These are phyloP conservation scores for Odontarrhena argentea DNA, from an alignment of 345 rosid genomes.

Conservation along the genomic window DNA sequence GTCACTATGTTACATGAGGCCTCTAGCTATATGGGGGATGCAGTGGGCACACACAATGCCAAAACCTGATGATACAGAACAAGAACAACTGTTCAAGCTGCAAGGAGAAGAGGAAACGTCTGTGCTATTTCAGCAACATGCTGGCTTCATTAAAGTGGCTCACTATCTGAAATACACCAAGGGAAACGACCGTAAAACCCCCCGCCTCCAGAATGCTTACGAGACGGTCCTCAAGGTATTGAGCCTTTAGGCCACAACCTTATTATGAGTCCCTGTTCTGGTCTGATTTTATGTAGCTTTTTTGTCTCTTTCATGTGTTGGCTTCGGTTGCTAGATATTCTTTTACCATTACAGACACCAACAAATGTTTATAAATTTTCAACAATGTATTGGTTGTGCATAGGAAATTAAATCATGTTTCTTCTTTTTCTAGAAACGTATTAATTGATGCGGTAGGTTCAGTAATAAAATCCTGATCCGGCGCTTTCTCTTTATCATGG, in stretches of 20 bases:
- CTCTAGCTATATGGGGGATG: conserved; percentile 82
- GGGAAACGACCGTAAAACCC: conserved; percentile 41
- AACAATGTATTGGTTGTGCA: not conserved
- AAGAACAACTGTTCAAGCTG: conserved; percentile 33
- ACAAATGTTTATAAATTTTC: conserved; percentile 23
- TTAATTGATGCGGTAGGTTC: too few species aligned
- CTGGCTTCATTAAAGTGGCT: conserved; percentile 67
- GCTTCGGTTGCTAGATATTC: not conserved
- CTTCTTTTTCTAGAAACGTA: too few species aligned
- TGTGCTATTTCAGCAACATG: conserved; percentile 48
- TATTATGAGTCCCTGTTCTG: not conserved
- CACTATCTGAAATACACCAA: conserved; percentile 51
- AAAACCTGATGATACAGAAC: conserved; percentile 32
- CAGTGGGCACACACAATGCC: conserved; percentile 75
- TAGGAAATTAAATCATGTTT: not conserved
- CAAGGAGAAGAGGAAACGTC: conserved; percentile 39
- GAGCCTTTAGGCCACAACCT: conserved; percentile 28
- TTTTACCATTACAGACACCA: not conserved
- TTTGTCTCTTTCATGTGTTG: not conserved
- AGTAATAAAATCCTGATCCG: too few species aligned
- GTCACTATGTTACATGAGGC: conserved; percentile 76
- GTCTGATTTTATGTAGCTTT: not conserved
- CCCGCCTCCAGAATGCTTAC: conserved; percentile 50
- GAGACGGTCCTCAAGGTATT: conserved; percentile 51
- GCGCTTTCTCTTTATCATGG: too few species aligned